These are phyloP conservation scores for Lasiosphaeris hirsuta DNA, from an alignment of 495 filamentous ascomycete species.

Conservation along the genomic window DNA sequence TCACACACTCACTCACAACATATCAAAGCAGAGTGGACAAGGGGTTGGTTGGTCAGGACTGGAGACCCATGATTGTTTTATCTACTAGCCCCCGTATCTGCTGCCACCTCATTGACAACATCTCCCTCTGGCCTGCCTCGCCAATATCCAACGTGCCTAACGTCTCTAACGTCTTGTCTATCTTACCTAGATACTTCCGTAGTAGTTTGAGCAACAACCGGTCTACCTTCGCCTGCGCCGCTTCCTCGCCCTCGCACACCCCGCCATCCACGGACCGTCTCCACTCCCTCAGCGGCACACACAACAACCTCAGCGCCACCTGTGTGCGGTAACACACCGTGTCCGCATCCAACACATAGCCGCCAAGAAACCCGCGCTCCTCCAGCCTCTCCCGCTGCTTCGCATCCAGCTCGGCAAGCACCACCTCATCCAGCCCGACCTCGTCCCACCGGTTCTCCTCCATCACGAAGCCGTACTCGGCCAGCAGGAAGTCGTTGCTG, in stretches of 20 bases:
- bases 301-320: slow-evolving; percentile 57
- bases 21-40: not conserved
- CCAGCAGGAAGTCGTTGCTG: slow-evolving; percentile 74
- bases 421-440: slow-evolving; percentile 62
- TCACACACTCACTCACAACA: not conserved
- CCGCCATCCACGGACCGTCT: slow-evolving; percentile 34
- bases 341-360: slow-evolving; percentile 59
- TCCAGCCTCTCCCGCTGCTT: slow-evolving; percentile 51
- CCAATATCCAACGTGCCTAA: slow-evolving; percentile 15
- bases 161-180: slow-evolving; percentile 13
- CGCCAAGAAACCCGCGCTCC: slow-evolving; percentile 61
- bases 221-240: slow-evolving; percentile 29
- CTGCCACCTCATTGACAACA: slow-evolving; percentile 24
- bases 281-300: slow-evolving; percentile 35
- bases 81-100: slow-evolving; percentile 27
- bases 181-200: slow-evolving; percentile 16
- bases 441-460: slow-evolving; percentile 65
- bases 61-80: slow-evolving; percentile 22
- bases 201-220: slow-evolving; percentile 24
- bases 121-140: slow-evolving; percentile 16
- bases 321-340: slow-evolving; percentile 70
- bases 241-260: slow-evolving; percentile 35
- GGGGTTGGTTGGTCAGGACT: not conserved
- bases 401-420: slow-evolving; percentile 52
- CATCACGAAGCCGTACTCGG: slow-evolving; percentile 81